Evolutionary conservation across 2,329 filamentous ascomycete species (phyloP).

Genomic region (Exophiala calicioides): DNA sequence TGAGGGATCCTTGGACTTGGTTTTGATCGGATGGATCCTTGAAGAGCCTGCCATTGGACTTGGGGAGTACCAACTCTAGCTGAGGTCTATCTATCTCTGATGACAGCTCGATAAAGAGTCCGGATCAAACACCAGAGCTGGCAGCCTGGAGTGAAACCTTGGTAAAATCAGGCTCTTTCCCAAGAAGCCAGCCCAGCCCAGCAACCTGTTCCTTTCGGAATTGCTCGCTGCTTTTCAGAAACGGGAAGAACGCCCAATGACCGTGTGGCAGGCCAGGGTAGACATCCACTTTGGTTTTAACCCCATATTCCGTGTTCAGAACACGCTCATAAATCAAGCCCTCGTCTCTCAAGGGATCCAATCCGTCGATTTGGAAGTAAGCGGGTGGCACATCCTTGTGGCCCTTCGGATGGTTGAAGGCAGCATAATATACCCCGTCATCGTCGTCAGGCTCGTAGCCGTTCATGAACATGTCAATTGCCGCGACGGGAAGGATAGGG

Average conservation of each 20-base stretch:
- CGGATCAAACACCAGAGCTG: slow-evolving; percentile 18
- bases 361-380: slow-evolving; percentile 33
- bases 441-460: slow-evolving; percentile 27
- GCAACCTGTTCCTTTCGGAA: slow-evolving; percentile 33
- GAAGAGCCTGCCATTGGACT: no score
- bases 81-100: no score
- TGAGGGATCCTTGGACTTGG: no score
- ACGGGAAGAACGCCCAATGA: slow-evolving; percentile 34
- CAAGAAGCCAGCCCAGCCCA: slow-evolving; percentile 28
- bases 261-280: slow-evolving; percentile 39
- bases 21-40: no score
- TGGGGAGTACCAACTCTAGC: no score
- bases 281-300: slow-evolving; percentile 35
- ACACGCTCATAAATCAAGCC: slow-evolving; percentile 32
- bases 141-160: slow-evolving; percentile 17
- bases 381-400: slow-evolving; percentile 33
- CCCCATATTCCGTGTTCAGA: slow-evolving; percentile 30
- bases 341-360: slow-evolving; percentile 35
- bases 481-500: slow-evolving; percentile 37
- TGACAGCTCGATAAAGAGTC: no score
- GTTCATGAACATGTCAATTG: slow-evolving; percentile 33
- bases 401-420: slow-evolving; percentile 30
- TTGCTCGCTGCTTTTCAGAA: slow-evolving; percentile 30
- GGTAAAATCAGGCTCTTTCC: slow-evolving; percentile 23
- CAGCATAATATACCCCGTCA: slow-evolving; percentile 22